Percentiles rank a stretch among this genome's conserved stretches.
Conservation (phyloP, 2,329 filamentous ascomycete species). For the Cladophialophora carrionii region DNA sequence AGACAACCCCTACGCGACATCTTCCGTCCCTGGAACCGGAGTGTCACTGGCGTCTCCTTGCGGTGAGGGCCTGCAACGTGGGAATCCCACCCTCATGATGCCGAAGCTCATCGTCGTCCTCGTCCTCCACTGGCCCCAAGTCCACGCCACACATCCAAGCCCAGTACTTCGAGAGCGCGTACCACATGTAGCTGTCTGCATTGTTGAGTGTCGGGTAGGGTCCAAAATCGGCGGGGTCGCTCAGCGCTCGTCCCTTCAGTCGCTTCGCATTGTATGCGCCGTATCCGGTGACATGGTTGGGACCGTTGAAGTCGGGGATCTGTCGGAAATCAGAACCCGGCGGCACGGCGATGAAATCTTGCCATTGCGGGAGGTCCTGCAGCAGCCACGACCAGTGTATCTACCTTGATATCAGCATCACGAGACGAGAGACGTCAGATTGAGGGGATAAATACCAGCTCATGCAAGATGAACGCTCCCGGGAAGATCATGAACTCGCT, state of each 20-base stretch:
- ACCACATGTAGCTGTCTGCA: constrained; percentile 12
- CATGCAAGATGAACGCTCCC: constrained; percentile 3
- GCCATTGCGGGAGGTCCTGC: constrained; percentile 3
- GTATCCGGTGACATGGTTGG: neutral
- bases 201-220: constrained; percentile 10
- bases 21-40: too few species aligned
- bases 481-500: constrained; percentile 1
- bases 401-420: neutral
- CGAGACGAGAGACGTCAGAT: neutral
- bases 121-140: neutral
- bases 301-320: neutral
- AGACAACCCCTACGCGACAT: too few species aligned
- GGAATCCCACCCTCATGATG: too few species aligned
- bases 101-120: too few species aligned
- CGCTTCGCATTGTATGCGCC: neutral
- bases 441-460: neutral
- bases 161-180: constrained; percentile 13
- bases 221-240: neutral
- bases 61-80: too few species aligned
- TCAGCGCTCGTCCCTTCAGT: neutral
- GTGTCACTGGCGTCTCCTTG: too few species aligned
- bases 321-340: neutral
- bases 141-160: neutral
- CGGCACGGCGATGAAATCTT: neutral
- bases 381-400: neutral